These are phyloP conservation scores for Solanum hybrid DNA, from an alignment of 305 asterid species.

Conservation along the genomic window DNA sequence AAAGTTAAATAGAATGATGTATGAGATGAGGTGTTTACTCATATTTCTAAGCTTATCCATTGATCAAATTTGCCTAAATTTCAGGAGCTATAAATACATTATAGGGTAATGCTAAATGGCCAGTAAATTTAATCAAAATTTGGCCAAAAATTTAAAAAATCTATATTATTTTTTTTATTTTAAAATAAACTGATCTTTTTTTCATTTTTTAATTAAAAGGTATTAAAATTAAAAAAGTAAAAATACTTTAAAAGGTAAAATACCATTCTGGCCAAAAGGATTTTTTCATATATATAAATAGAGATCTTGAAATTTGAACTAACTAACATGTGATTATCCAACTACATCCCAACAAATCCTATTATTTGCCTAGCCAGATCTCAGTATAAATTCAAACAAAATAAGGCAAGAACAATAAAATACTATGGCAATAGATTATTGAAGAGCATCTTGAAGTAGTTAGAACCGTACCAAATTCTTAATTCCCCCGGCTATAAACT, in stretches of 20 bases:
- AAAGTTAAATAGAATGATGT: not conserved
- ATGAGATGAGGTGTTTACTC: not conserved
- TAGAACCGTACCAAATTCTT: not conserved
- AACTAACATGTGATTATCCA: not conserved
- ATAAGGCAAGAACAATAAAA: not conserved
- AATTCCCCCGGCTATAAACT: not conserved
- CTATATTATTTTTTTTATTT: too few relatives aligned
- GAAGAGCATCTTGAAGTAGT: not conserved
- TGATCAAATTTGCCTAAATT: not conserved
- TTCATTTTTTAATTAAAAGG: too few relatives aligned
- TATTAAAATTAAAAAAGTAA: too few relatives aligned
- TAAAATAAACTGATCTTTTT: too few relatives aligned
- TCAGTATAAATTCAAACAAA: not conserved
- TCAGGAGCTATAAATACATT: not conserved
- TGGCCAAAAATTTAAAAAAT: too few relatives aligned
- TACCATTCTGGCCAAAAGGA: too few relatives aligned
- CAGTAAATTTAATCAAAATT: too few relatives aligned
- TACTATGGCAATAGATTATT: not conserved
- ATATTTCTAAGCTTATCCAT: not conserved
- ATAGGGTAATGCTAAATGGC: too few relatives aligned
- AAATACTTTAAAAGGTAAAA: too few relatives aligned
- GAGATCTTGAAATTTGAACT: not conserved
- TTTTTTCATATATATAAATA: not conserved
- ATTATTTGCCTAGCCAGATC: not conserved
- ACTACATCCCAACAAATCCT: not conserved